phyloP scores from a whole-genome alignment of 768 basidiomycete genomes.

The Mycena olivaceomarginata region DNA sequence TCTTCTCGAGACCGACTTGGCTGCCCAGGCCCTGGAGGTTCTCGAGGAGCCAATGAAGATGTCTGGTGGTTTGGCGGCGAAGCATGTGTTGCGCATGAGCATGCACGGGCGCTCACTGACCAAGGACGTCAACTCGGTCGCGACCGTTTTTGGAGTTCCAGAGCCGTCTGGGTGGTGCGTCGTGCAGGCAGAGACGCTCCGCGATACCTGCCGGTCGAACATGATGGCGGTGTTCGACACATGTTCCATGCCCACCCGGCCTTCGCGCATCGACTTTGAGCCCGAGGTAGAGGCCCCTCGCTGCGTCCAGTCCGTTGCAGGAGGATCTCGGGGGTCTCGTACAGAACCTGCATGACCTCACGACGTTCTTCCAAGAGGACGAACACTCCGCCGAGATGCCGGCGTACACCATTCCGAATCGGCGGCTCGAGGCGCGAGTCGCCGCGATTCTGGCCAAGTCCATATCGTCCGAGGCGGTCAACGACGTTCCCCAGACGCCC shows the following conservation, averaged over 20 bases:
- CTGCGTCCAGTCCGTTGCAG: conserved; percentile 65
- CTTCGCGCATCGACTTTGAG: conserved; percentile 85
- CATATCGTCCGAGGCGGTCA: conserved; percentile 69
- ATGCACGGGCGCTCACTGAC: conserved; percentile 76
- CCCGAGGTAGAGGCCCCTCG: conserved; percentile 72
- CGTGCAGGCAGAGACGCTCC: conserved; percentile 76
- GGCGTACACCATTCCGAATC: conserved; percentile 68
- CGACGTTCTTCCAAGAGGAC: conserved; percentile 81
- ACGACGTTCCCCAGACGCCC: conserved; percentile 85
- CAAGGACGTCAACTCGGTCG: conserved; percentile 70
- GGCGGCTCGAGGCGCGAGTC: conserved; percentile 84
- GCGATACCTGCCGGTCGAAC: conserved; percentile 82
- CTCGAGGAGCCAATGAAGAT: conserved; percentile 93
- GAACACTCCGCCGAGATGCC: conserved; percentile 52
- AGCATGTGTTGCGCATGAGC: conserved; percentile 94
- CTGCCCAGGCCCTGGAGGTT: conserved; percentile 92
- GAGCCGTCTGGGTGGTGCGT: conserved; percentile 93
- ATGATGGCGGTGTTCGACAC: conserved; percentile 92
- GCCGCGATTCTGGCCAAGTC: conserved; percentile 91
- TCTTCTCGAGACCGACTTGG: conserved; percentile 91
- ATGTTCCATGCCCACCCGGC: conserved; percentile 81
- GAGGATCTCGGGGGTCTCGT: conserved; percentile 88
- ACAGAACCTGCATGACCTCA: conserved; percentile 85
- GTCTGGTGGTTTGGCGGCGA: conserved; percentile 84
- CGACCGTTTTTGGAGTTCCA: conserved; percentile 89